A percentile compares a stretch with the other conserved stretches of the same genome.
These are phyloP conservation scores for Orychophragmus violaceus DNA, from an alignment of 345 rosid genomes.

Conservation along the genomic window DNA sequence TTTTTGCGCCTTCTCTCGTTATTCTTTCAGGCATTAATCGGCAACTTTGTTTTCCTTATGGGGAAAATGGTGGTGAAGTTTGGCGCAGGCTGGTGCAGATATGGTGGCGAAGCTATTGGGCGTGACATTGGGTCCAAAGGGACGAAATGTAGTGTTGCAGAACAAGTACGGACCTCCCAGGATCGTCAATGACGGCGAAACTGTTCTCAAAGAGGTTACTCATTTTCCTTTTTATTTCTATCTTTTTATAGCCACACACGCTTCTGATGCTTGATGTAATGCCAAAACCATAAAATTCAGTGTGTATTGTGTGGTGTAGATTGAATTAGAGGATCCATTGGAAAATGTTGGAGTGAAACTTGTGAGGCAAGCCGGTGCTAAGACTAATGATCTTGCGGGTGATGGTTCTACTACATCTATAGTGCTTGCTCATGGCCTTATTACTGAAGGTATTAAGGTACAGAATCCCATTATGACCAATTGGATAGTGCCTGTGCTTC, in stretches of 20 bases:
- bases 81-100: conserved; percentile 69
- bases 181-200: conserved; percentile 96
- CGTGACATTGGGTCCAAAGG: conserved; percentile 93
- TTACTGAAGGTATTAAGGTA: conserved; percentile 84
- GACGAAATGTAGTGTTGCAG: conserved; percentile 85
- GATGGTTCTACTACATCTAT: conserved; percentile 95
- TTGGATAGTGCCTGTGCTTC: neutral
- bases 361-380: conserved; percentile 97
- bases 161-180: conserved; percentile 92
- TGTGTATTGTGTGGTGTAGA: conserved; percentile 37
- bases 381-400: conserved; percentile 87
- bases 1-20: neutral
- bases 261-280: conserved; percentile 12
- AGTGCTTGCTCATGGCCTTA: conserved; percentile 85
- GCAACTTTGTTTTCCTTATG: neutral
- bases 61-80: conserved; percentile 18
- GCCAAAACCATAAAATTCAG: neutral
- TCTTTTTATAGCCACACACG: neutral
- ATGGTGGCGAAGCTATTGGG: conserved; percentile 82
- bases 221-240: neutral
- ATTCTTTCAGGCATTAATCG: neutral
- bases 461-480: neutral
- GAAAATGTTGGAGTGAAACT: conserved; percentile 96
- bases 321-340: conserved; percentile 84
- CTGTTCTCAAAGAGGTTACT: conserved; percentile 73